A percentile compares a stretch with the other conserved stretches of the same genome.
Conservation (phyloP, 345 rosid genomes). For the Brassica carinata region DNA sequence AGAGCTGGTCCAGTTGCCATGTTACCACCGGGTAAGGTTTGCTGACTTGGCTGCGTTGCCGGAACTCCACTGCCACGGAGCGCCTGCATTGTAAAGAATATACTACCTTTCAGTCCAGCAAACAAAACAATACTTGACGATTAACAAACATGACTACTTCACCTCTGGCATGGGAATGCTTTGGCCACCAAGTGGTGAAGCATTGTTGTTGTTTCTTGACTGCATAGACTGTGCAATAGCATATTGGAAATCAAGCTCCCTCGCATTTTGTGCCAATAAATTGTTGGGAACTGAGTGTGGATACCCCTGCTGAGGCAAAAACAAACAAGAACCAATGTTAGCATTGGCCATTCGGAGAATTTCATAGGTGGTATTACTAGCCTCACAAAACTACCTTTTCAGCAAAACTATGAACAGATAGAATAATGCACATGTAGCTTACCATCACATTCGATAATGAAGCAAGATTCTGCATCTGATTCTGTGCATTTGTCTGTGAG, state of each 20-base stretch:
- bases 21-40: conserved; percentile 57
- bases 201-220: neutral
- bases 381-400: neutral
- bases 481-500: neutral
- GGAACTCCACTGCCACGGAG: conserved; percentile 65
- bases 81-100: conserved; percentile 48
- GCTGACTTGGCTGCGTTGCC: conserved; percentile 79
- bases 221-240: conserved; percentile 59
- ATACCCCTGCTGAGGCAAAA: conserved; percentile 59
- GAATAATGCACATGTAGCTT: neutral
- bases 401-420: neutral
- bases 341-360: neutral
- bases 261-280: conserved; percentile 69
- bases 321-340: conserved; percentile 17
- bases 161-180: conserved; percentile 82
- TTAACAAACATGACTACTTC: conserved; percentile 2
- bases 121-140: neutral
- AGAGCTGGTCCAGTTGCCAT: conserved; percentile 78
- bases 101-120: conserved; percentile 10
- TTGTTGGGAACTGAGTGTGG: conserved; percentile 72
- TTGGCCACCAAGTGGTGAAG: conserved; percentile 55
- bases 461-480: conserved; percentile 45
- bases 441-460: neutral
- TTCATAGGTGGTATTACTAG: neutral
- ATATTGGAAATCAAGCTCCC: conserved; percentile 83